phyloP scores from a whole-genome alignment of 2,329 filamentous ascomycete species.

The Cryphonectria carpinicola region DNA sequence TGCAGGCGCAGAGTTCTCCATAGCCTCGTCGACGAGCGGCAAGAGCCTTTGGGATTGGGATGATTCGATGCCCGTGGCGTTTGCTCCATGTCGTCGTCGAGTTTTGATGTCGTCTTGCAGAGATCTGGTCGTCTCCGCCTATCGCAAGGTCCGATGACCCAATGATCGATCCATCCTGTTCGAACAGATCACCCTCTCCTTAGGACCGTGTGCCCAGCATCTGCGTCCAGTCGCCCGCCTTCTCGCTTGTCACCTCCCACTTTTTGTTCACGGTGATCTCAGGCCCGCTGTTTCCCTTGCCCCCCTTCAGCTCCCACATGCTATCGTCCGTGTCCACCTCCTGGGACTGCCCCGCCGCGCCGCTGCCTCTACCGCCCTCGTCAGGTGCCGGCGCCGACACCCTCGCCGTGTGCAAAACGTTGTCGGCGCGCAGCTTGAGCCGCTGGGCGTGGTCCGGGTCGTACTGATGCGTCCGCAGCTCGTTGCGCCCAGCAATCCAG shows the following conservation, averaged over 20 bases:
- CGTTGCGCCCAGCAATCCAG: neutral
- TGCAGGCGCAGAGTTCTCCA: neutral
- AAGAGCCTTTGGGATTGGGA: neutral
- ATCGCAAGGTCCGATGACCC: neutral
- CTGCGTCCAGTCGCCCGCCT: conserved; percentile 13
- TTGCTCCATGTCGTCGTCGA: neutral
- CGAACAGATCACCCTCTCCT: neutral
- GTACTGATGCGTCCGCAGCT: conserved; percentile 13
- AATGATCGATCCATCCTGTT: neutral
- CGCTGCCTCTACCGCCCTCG: neutral
- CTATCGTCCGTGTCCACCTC: conserved; percentile 2
- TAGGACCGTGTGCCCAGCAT: conserved; percentile 6
- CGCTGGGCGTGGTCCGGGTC: conserved; percentile 8
- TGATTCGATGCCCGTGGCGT: neutral
- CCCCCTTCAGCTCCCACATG: conserved; percentile 6
- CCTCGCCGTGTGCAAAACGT: conserved; percentile 2
- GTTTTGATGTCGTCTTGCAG: neutral
- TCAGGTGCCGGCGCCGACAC: neutral
- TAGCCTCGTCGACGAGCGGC: neutral
- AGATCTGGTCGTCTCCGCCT: neutral
- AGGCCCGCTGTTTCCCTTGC: neutral
- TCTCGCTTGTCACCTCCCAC: conserved; percentile 13
- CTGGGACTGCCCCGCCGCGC: neutral
- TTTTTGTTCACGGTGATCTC: conserved; percentile 10
- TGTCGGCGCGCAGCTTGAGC: conserved; percentile 10